Evolutionary conservation across 192 early-diverging fungal genomes (phyloP).

Genomic region (Entrophospora sp.): DNA sequence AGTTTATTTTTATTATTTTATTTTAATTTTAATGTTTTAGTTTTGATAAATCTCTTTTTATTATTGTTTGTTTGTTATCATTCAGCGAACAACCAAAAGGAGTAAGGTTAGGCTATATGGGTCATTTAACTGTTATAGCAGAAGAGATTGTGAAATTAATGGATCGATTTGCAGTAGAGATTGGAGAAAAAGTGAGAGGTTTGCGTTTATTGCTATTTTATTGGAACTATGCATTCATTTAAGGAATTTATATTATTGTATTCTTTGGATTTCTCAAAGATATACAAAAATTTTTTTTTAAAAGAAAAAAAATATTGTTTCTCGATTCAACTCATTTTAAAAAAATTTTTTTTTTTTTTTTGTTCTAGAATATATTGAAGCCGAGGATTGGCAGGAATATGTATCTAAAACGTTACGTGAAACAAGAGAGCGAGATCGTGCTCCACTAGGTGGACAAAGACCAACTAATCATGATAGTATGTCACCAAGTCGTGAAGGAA

Average conservation of each 20-base stretch:
- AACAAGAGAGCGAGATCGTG: slow-evolving; percentile 35
- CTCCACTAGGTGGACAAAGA: slow-evolving; percentile 39
- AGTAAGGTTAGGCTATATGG: slow-evolving; percentile 94
- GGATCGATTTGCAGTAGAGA: slow-evolving; percentile 44
- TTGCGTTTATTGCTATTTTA: too few species aligned
- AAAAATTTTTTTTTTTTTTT: background rate
- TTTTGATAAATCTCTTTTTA: background rate
- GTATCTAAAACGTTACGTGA: slow-evolving; percentile 38
- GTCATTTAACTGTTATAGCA: slow-evolving; percentile 93
- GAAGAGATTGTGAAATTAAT: slow-evolving; percentile 90
- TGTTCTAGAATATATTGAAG: slow-evolving; percentile 36
- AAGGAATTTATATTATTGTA: too few species aligned
- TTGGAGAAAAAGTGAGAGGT: slow-evolving; percentile 21
- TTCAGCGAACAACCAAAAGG: slow-evolving; percentile 77
- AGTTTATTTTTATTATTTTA: background rate
- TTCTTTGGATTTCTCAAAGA: background rate
- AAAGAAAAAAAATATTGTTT: background rate
- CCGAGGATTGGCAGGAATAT: slow-evolving; percentile 45
- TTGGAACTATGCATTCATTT: too few species aligned
- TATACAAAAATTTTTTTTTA: background rate
- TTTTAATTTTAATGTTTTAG: background rate
- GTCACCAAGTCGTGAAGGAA: slow-evolving; percentile 27
- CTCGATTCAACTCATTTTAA: background rate
- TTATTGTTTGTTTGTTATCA: background rate
- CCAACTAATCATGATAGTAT: slow-evolving; percentile 39